Percentiles rank a stretch among this genome's conserved stretches.
These are phyloP conservation scores for Boletus eberwhitei DNA, from an alignment of 768 basidiomycete species.

Conservation along the genomic window DNA sequence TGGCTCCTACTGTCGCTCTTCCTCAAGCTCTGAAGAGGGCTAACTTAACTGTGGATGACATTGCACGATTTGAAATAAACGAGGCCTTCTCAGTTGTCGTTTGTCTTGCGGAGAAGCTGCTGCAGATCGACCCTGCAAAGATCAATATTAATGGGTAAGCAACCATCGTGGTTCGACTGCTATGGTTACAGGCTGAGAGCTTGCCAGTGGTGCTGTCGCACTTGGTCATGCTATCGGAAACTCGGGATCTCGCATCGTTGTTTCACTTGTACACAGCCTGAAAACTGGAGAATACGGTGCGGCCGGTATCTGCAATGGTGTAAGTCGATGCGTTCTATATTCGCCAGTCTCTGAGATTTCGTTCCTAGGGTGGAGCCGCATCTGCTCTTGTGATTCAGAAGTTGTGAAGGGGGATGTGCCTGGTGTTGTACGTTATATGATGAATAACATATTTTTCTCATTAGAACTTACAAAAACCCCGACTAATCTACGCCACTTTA, in stretches of 20 bases:
- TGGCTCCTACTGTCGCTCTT: conserved; percentile 88
- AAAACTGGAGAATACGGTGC: conserved; percentile 92
- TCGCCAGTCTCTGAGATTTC: conserved; percentile 13
- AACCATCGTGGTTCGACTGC: not conserved
- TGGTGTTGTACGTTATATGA: conserved; percentile 15
- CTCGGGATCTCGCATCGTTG: conserved; percentile 91
- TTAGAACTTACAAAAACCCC: conserved; percentile 2
- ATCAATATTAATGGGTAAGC: conserved; percentile 86
- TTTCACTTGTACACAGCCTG: conserved; percentile 88
- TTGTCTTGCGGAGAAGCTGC: conserved; percentile 84
- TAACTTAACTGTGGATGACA: conserved; percentile 76
- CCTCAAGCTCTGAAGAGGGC: conserved; percentile 87
- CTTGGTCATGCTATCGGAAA: conserved; percentile 96
- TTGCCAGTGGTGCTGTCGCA: conserved; percentile 85
- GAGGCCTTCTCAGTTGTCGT: conserved; percentile 97
- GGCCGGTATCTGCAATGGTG: conserved; percentile 96
- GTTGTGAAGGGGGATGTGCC: conserved; percentile 45
- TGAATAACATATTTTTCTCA: conserved; percentile 15
- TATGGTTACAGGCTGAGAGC: conserved; percentile 2
- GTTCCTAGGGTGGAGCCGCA: conserved; percentile 79
- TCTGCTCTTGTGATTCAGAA: conserved; percentile 89
- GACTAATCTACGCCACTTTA: conserved; percentile 1
- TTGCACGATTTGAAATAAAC: conserved; percentile 93
- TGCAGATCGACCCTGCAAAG: conserved; percentile 80
- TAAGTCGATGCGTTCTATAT: conserved; percentile 40